Evolutionary conservation across 805 yeast genomes (phyloP), one percentile per base, ranked within the genome.

Genomic region (Ogataea populi-albae): DNA sequence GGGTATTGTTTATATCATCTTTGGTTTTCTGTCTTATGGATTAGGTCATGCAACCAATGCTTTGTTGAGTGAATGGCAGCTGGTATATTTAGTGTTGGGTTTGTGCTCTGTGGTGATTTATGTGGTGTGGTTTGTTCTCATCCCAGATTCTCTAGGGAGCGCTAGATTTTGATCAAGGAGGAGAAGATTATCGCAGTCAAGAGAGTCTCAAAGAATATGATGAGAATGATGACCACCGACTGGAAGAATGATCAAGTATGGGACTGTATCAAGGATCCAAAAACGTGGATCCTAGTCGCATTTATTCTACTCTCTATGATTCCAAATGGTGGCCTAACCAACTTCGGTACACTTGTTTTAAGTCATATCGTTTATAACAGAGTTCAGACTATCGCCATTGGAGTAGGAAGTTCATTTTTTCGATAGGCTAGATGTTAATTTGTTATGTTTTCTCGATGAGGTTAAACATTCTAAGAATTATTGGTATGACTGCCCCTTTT

Each of bases 291-390:
- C 23, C 32, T 51, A 27, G 20, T 49, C 26, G 41, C 44, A 7
- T 47, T 40, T 37, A 54, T 54, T 32, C 23, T 52, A 25, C 43
- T 50, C 37, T 49, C 48, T 23, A 49, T 48, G 47, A 55, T 56
- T 42, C 58, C 61, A 35, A 55, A 55, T 29, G 60, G 60, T 36
- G 62, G 58, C 26, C 38, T 56, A 23, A 45, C 52, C 25, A 54
- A 54, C 33, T 54, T 54, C 36, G 51, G 51, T 32, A 49, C 56
- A 4, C 41, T 55, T 31, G 57, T 55, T 30, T 38, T 55, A 24
- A 35, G 43, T 17, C 28, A 32, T 15, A 37, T 48, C 22, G 51
- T 43, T 17, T 36, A 47, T 32, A 45, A 40, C 38, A 39, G 46
- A 23, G 28, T 47, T 14, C 37, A 43, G 24, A 32, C 47, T 4